Conservation (phyloP, 495 filamentous ascomycete genomes). For the Penicillium psychrofluorescens region DNA sequence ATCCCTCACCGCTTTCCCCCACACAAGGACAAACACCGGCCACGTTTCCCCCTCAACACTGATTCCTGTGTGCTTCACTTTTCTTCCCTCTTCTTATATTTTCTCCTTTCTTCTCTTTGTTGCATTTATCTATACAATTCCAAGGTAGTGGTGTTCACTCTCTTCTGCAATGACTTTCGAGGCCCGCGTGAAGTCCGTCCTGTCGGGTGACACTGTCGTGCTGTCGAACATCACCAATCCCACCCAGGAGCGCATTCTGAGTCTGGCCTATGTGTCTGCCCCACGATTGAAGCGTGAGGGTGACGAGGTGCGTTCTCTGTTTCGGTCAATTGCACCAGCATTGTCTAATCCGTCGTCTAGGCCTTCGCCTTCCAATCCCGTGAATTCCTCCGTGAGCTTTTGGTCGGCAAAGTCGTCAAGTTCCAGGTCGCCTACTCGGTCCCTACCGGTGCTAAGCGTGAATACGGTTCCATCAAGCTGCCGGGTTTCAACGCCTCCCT, state of each 20-base stretch:
- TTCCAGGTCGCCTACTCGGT: constrained; percentile 79
- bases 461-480: constrained; percentile 75
- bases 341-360: constrained; percentile 21
- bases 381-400: constrained; percentile 75
- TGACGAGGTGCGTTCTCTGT: constrained; percentile 60
- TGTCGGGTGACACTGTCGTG: constrained; percentile 87
- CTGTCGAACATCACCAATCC: constrained; percentile 69
- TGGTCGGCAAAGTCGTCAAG: constrained; percentile 80
- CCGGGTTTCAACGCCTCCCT: constrained; percentile 63
- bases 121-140: too few species aligned
- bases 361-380: constrained; percentile 86
- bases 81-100: constrained; percentile 7
- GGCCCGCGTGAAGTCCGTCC: constrained; percentile 87
- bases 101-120: constrained; percentile 4
- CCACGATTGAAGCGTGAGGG: constrained; percentile 81
- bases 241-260: constrained; percentile 71
- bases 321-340: constrained; percentile 1
- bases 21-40: constrained; percentile 17
- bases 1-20: constrained; percentile 22
- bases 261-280: constrained; percentile 83
- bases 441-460: constrained; percentile 69
- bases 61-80: constrained; percentile 8
- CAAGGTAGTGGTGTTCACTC: constrained; percentile 8
- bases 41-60: constrained; percentile 23
- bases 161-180: constrained; percentile 38